Base-by-base conservation (phyloP, 306 rosid species). In the Amphicarpaea edgeworthii region DNA sequence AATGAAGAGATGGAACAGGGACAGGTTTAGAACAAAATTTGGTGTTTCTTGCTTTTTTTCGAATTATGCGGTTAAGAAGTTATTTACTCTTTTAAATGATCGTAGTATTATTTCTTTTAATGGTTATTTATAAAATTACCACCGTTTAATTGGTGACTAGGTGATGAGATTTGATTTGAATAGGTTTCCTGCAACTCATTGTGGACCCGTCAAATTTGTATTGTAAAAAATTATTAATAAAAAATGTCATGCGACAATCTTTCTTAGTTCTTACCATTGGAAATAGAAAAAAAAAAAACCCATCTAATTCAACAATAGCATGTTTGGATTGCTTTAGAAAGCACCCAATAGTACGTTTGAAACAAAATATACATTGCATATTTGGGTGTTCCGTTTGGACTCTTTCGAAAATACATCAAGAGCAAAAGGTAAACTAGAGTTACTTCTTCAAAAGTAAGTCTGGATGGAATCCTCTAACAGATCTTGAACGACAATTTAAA, bases 131-230 rank as follows among this genome's bases (percentile, higher is more conserved):
- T n/a, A 0, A n/a, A 62, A 62, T 62, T 34, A 16, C 26, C 26
- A 37, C 4, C 10, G 41, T 58, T 58, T n/a, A n/a, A 32, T 2
- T 15, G 66, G 43, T 14, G 21, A 60, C 42, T n/a, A 15, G 30
- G 16, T 12, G 19, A 61, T 34, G 16, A 9, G 0, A 62, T 34
- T 37, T 10, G 26, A 17, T 61, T 63, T 37, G n/a, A 63, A 63
- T 63, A 37, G n/a, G 26, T 17, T 37, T 42, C 45, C 45, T 8
- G 42, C 21, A 30, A 30, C 15, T 28, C 6, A 12, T 20, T 15
- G 46, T 16, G 68, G 68, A 62, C 68, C 46, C n/a, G 24, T 32
- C 43, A 32, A n/a, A 61, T 61, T 61, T 61, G 67, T 32, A 61
- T n/a, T 61, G 24, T 15, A 28, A 12, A 24, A 24, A 57, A 11